Evolutionary conservation across 441 rosid genomes (phyloP).

Genomic region (Populus trichocarpa): DNA sequence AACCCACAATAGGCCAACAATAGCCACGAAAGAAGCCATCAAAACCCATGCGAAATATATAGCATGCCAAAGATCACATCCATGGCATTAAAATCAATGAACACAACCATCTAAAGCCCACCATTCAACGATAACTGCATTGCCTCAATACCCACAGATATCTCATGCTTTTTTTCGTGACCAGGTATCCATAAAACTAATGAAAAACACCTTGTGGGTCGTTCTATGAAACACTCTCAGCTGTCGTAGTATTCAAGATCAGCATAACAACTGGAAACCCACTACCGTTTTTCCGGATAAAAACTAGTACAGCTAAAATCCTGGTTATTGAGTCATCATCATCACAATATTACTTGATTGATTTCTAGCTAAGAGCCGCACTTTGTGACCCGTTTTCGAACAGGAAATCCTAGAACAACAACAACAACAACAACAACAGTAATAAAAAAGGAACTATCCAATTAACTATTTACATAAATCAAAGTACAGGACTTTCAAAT

Average conservation of each 20-base stretch:
- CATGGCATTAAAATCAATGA: neutral
- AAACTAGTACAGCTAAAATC: neutral
- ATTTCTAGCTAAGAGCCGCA: no score
- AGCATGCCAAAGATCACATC: neutral
- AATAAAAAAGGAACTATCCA: neutral
- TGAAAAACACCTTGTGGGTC: neutral
- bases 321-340: neutral
- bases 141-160: neutral
- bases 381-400: neutral
- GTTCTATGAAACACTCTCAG: neutral
- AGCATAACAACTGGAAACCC: neutral
- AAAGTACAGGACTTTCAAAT: neutral
- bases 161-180: neutral
- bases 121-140: neutral
- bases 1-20: neutral
- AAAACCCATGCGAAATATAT: neutral
- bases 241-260: neutral
- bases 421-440: no score
- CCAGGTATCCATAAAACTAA: neutral
- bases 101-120: neutral
- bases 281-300: neutral
- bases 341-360: no score
- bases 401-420: neutral
- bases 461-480: neutral
- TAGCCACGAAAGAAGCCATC: neutral